Conservation (phyloP, 495 filamentous ascomycete genomes). For the Podospora tetraspora region DNA sequence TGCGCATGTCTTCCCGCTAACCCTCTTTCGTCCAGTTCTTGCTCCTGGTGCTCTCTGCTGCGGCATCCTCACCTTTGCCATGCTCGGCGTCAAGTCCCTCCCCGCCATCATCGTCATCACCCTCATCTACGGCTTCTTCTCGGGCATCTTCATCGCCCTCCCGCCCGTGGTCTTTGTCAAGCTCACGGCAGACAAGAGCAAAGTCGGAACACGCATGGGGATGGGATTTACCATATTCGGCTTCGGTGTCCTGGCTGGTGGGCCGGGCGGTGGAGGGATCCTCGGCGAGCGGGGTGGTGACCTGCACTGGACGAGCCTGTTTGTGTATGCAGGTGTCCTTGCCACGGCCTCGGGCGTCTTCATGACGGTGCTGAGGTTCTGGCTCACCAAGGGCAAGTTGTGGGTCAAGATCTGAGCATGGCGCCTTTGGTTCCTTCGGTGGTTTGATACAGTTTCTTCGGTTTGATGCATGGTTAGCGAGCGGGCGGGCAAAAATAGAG, state of each 20-base stretch:
- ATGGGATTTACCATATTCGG: conserved; percentile 52
- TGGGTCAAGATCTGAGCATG: conserved; percentile 15
- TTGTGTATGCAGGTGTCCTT: conserved; percentile 22
- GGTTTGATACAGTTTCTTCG: background rate
- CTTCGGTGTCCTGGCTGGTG: conserved; percentile 29
- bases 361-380: conserved; percentile 9
- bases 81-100: conserved; percentile 15
- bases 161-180: conserved; percentile 60
- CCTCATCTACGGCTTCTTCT: conserved; percentile 34
- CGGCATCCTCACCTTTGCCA: conserved; percentile 13
- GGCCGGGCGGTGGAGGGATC: conserved; percentile 31
- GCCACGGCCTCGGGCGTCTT: conserved; percentile 8
- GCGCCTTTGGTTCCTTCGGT: background rate
- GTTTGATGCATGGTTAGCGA: background rate
- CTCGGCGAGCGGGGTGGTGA: conserved; percentile 19
- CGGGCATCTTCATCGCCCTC: conserved; percentile 52
- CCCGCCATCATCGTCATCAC: conserved; percentile 28
- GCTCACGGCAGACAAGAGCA: conserved; percentile 55
- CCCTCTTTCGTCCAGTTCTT: conserved; percentile 21
- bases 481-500: background rate
- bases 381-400: conserved; percentile 13
- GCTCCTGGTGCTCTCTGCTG: conserved; percentile 21
- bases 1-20: background rate
- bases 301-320: conserved; percentile 30
- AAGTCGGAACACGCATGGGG: conserved; percentile 66